Percentiles rank a stretch among this genome's conserved stretches.
Conservation (phyloP, 768 basidiomycete genomes). For the Pulveroboletus sp. region DNA sequence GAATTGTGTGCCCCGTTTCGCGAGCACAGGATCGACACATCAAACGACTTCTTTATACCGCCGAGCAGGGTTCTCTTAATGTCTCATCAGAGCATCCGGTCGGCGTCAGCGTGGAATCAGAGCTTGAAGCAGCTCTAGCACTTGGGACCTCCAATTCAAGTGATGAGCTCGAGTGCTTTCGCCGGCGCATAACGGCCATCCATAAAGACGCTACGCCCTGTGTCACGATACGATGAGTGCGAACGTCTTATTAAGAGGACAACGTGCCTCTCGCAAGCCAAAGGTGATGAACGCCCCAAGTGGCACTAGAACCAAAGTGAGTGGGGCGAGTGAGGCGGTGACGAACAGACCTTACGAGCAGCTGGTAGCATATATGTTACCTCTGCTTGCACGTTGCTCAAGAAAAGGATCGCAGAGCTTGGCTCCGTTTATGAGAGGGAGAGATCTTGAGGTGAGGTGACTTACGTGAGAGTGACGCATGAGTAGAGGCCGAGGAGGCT, state of each 20-base stretch:
- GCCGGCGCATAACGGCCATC: conserved; percentile 12
- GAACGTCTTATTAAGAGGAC: neutral
- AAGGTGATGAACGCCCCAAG: conserved; percentile 45
- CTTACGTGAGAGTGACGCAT: conserved; percentile 41
- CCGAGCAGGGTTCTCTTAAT: neutral
- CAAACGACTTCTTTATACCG: conserved; percentile 10
- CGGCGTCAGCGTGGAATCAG: conserved; percentile 5
- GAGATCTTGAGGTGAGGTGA: neutral
- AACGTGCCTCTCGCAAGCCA: conserved; percentile 42
- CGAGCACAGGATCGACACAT: neutral
- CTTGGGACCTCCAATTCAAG: conserved; percentile 18
- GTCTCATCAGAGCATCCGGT: conserved; percentile 1
- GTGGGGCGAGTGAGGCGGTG: neutral
- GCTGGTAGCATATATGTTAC: conserved; percentile 49
- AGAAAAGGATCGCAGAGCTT: conserved; percentile 38
- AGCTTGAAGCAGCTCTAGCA: conserved; percentile 19
- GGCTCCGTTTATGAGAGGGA: neutral
- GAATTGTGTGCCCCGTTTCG: conserved; percentile 2
- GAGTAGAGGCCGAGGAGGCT: conserved; percentile 44
- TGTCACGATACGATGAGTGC: neutral
- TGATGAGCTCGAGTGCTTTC: conserved; percentile 7
- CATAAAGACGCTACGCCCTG: conserved; percentile 40
- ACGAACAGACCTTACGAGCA: conserved; percentile 34
- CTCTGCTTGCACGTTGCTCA: conserved; percentile 24
- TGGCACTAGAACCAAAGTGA: conserved; percentile 38